Evolutionary conservation across 257 asterid species (phyloP), one percentile per base, ranked within the genome.

Genomic region (Marsdenia floribunda): DNA sequence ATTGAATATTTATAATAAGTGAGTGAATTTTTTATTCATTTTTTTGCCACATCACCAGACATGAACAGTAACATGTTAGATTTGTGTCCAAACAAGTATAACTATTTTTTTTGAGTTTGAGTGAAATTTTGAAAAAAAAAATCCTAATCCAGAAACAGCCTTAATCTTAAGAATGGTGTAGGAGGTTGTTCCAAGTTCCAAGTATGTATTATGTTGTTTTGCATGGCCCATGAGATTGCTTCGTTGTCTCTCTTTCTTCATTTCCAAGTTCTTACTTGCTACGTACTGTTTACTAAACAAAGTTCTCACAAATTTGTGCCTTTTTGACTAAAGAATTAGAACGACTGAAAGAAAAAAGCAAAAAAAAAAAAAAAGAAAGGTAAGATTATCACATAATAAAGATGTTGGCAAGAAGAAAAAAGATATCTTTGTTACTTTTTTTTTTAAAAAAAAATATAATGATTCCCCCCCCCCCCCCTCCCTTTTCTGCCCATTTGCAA

Each of bases 301-400:
- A 75, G 18, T 37, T 64, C 70, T 44, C 60, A 70, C 38, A 64
- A 69, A 61, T 29, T n/a, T n/a, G n/a, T n/a, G 71, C 68, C 68
- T 61, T 46, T 82, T 82, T 79, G 83, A 76, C 86, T 69, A 68
- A 58, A 58, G 57, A 70, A 63, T 2, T 61, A 68, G 64, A 54
- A 72, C 15, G 52, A 50, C 65, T 22, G 66, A 73, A 42, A 52
- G 19, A 12, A 50, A 50, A 50, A 13, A 29, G 33, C 33, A 3
- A 50, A 50, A 50, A 50, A 50, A 13, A 13, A 50, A 49, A 44
- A 44, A 7, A 44, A 46, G 53, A 73, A 76, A 26, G 73, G 58
- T 73, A 73, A 72, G 24, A 11, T 69, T 37, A 76, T 76, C 76
- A 65, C 60, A 72, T 26, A 64, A 73, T 54, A 76, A 79, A 79